A percentile compares a stretch with the other conserved stretches of the same genome.
phyloP scores from a whole-genome alignment of 441 rosid genomes.

The Pelargonium cotyledonis region DNA sequence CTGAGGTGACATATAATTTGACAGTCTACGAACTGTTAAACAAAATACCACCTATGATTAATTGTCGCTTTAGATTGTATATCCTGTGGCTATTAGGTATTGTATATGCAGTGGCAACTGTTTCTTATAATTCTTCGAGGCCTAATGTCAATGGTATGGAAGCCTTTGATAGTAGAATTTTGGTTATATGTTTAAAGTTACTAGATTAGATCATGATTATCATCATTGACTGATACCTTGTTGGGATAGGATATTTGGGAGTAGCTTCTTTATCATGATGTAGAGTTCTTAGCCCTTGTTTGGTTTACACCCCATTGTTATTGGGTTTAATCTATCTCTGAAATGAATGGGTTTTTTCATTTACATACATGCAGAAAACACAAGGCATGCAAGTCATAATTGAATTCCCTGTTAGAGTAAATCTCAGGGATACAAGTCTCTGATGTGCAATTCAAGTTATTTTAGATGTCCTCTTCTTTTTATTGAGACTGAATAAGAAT shows the following conservation, averaged over 20 bases:
- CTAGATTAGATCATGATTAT: neutral
- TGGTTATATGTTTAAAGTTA: neutral
- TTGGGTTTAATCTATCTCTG: no score
- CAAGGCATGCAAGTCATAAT: neutral
- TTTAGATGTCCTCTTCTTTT: neutral
- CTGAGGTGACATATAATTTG: neutral
- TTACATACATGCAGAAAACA: neutral
- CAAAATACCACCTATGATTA: neutral
- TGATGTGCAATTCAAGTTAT: neutral
- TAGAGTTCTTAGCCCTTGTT: no score
- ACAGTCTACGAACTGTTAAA: neutral
- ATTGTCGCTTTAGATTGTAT: neutral
- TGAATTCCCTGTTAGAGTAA: neutral
- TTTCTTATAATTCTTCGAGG: neutral
- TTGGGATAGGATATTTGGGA: no score
- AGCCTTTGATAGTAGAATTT: neutral
- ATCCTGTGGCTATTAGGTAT: constrained; percentile 16
- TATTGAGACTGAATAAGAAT: neutral
- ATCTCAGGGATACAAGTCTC: neutral
- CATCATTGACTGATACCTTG: neutral
- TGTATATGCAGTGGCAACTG: neutral
- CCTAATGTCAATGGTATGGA: neutral
- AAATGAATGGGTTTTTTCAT: no score
- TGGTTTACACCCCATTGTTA: no score
- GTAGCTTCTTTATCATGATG: no score